Base-by-base conservation (phyloP, 78 protist genomes). In the Dictyostelium purpureum region DNA sequence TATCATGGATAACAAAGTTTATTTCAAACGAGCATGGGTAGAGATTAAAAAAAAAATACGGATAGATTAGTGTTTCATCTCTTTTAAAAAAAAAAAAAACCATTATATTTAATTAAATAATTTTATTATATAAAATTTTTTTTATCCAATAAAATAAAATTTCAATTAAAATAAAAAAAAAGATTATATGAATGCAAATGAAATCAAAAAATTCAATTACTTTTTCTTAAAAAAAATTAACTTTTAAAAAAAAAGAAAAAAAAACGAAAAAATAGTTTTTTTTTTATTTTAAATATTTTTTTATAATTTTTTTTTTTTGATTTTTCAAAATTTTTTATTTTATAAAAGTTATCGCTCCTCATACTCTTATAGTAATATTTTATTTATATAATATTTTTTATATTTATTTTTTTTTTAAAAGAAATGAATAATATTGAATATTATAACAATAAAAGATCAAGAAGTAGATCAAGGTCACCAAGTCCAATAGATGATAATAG, bases 361-460 rank as follows among this genome's bases (percentile, higher is more conserved):
- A n/a, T n/a, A n/a, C n/a, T n/a, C n/a, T n/a, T n/a, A n/a, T n/a
- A n/a, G n/a, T n/a, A n/a, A n/a, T n/a, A n/a, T n/a, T 28, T 33
- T 49, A 76, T 76, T 49, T 74, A 79, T 66, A 79, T 79, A 18
- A 65, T 76, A 43, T 65, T 65, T 18, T 74, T 76, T 14, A 76
- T 79, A 3, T 65, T 76, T 47, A 79, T 79, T 74, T 74, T 76
- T 28, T 79, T 79, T 63, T 79, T 79, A 33, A 79, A 79, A 19
- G 65, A 79, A 33, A 79, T 65, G 49, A 65, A 63, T n/a, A 65
- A 79, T 49, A 65, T 79, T 65, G 43, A 65, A 1, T 42, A 38
- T 24, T 79, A 79, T 70, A 79, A 74, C 28, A 76, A 76, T 26
- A 79, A 79, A 47, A 65, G 88, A 76, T 74, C 88, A 21, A 79